Conservation (phyloP, 805 yeast genomes). For the Saccharomycopsis synnaedendra region DNA sequence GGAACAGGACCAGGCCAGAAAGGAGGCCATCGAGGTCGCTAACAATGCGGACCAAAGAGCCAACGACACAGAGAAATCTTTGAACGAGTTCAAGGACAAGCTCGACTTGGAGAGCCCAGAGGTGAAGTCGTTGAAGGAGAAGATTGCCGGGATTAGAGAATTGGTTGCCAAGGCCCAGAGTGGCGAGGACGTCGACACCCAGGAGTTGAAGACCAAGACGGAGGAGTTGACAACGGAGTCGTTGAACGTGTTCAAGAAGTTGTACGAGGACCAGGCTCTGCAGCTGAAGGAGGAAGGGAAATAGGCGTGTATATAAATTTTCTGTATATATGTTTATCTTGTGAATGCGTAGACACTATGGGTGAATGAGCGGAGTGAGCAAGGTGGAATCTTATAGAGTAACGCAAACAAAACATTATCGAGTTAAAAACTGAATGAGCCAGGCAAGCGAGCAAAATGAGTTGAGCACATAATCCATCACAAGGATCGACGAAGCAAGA, state of each 20-base stretch:
- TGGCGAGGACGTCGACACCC: constrained; percentile 54
- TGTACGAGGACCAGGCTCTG: constrained; percentile 25
- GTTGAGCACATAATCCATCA: no score
- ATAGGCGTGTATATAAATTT: not conserved
- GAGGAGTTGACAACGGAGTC: constrained; percentile 77
- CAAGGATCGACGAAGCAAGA: no score
- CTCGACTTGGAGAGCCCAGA: constrained; percentile 37
- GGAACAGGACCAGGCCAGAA: constrained; percentile 78
- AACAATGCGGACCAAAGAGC: constrained; percentile 76
- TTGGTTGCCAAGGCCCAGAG: constrained; percentile 57
- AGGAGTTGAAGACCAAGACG: constrained; percentile 64
- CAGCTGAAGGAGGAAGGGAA: constrained; percentile 4
- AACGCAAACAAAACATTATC: no score
- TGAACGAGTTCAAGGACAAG: constrained; percentile 62
- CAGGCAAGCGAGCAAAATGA: no score
- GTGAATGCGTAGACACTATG: no score
- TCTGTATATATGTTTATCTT: not conserved
- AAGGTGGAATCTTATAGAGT: no score
- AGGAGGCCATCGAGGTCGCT: constrained; percentile 74
- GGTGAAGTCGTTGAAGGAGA: constrained; percentile 42
- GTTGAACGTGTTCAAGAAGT: constrained; percentile 72
- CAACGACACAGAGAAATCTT: constrained; percentile 80
- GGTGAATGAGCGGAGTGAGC: no score
- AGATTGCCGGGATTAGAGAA: constrained; percentile 60
- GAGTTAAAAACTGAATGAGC: no score